A percentile compares a stretch with the other conserved stretches of the same genome.
Conservation (phyloP, 495 filamentous ascomycete genomes). For the Annulohypoxylon nitens region DNA sequence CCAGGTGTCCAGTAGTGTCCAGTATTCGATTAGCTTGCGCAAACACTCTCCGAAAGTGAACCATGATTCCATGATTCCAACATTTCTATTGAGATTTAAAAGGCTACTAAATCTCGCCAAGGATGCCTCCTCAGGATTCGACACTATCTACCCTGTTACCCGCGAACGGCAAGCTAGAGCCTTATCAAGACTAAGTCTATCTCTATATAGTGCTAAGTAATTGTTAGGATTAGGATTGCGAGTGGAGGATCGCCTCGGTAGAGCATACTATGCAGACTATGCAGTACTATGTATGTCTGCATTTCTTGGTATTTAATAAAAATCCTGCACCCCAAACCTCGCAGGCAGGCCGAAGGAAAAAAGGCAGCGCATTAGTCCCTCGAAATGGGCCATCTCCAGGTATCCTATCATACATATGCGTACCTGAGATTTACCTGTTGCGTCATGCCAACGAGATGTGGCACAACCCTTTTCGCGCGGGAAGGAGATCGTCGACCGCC, state of each 20-base stretch:
- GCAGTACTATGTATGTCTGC: neutral
- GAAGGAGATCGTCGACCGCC: conserved; percentile 46
- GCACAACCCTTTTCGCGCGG: conserved; percentile 45
- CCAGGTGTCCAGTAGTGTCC: neutral
- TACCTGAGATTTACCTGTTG: conserved; percentile 44
- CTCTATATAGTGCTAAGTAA: neutral
- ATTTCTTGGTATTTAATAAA: conserved; percentile 46
- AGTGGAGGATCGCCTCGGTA: conserved; percentile 26
- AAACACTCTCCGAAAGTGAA: conserved; percentile 6
- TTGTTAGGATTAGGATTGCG: conserved; percentile 3
- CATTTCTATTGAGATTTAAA: neutral
- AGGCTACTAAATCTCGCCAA: conserved; percentile 8
- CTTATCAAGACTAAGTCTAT: conserved; percentile 4
- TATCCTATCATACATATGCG: conserved; percentile 40
- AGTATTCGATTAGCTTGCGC: conserved; percentile 13
- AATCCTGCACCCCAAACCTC: conserved; percentile 40
- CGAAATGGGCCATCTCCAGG: neutral
- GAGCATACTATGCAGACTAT: neutral
- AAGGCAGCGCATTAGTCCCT: neutral
- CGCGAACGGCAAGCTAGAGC: conserved; percentile 9
- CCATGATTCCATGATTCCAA: conserved; percentile 4
- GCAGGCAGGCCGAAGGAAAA: conserved; percentile 10
- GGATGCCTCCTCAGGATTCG: neutral
- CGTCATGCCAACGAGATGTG: conserved; percentile 46
- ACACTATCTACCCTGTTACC: conserved; percentile 13